Evolutionary conservation across 176 grass and related monocot species (phyloP).

Genomic region (Puya raimondii): DNA sequence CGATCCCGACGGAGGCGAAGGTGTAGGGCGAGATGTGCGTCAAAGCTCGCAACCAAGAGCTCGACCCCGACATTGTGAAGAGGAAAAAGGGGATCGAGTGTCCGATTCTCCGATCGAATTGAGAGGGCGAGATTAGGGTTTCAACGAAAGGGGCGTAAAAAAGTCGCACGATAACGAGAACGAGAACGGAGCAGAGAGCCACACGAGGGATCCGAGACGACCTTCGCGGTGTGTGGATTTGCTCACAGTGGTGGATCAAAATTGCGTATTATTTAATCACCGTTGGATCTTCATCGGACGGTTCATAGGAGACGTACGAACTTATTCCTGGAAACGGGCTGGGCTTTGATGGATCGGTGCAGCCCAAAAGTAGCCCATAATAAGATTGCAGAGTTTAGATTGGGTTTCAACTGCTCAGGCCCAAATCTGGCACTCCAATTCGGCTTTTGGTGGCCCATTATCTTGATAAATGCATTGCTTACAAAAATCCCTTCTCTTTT

Average conservation of each 20-base stretch:
- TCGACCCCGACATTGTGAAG: conserved; percentile 47
- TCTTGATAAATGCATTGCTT: too few species aligned
- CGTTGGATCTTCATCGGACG: conserved; percentile 2
- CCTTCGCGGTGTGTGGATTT: background rate
- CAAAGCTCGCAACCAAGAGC: conserved; percentile 69
- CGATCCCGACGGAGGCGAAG: conserved; percentile 90
- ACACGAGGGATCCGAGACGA: background rate
- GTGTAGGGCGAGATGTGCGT: conserved; percentile 96
- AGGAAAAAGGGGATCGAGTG: background rate
- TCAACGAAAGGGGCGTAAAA: background rate
- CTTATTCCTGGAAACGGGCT: too few species aligned
- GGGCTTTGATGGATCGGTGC: too few species aligned
- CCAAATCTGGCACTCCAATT: too few species aligned
- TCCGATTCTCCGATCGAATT: too few species aligned
- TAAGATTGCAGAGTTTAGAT: too few species aligned
- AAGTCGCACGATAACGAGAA: too few species aligned
- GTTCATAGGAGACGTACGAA: background rate
- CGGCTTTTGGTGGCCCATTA: too few species aligned
- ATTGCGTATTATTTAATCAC: background rate
- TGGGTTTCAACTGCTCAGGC: too few species aligned
- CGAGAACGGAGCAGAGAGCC: too few species aligned
- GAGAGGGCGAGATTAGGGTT: background rate
- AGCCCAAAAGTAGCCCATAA: too few species aligned
- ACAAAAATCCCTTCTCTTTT: too few species aligned
- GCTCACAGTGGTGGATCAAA: background rate